phyloP scores from a whole-genome alignment of 2,329 filamentous ascomycete species.

The Colletotrichum sp. region DNA sequence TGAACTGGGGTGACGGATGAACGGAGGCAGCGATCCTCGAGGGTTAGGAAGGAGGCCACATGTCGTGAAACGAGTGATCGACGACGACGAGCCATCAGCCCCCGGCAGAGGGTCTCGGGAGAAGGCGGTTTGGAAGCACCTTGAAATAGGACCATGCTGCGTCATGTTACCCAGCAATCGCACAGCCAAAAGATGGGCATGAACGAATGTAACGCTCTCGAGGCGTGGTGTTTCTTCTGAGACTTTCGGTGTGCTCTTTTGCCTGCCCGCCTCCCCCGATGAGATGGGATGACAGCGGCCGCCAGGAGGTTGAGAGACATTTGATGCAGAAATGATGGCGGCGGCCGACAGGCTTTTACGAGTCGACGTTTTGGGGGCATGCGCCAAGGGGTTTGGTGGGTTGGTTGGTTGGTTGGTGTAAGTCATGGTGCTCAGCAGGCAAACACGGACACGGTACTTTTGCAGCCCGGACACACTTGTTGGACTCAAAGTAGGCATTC shows the following conservation, averaged over 20 bases:
- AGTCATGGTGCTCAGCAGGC: background rate
- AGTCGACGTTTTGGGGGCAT: background rate
- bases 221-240: background rate
- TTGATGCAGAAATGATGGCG: background rate
- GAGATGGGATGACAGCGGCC: background rate
- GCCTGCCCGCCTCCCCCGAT: background rate
- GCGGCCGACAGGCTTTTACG: background rate
- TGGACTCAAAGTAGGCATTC: background rate
- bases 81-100: background rate
- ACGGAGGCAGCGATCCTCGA: background rate
- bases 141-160: background rate
- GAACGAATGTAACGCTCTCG: background rate
- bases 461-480: background rate
- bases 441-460: background rate
- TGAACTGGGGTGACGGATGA: background rate
- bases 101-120: background rate
- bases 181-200: background rate
- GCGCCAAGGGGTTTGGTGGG: background rate
- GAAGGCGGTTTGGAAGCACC: background rate
- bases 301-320: background rate
- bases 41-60: background rate
- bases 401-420: background rate
- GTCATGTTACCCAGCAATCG: background rate
- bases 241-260: background rate
- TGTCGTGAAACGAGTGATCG: slow-evolving; percentile 1